Percentiles rank a stretch among this genome's conserved stretches.
Conservation (phyloP, 2,329 filamentous ascomycete genomes). For the Penicillium sp. region DNA sequence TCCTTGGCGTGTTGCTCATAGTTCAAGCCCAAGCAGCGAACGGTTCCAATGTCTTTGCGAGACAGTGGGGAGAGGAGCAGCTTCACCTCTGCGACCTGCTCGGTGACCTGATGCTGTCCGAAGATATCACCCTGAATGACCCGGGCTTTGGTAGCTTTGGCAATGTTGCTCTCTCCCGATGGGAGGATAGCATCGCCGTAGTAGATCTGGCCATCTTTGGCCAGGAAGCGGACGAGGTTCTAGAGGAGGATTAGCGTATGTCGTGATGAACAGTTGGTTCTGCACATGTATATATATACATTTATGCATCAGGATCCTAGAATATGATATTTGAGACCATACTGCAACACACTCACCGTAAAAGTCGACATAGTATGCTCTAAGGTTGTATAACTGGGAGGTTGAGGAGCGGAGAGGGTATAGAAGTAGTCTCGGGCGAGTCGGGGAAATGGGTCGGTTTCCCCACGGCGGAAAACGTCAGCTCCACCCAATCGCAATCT, state of each 20-base stretch:
- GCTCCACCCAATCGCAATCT: conserved; percentile 12
- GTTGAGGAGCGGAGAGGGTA: conserved; percentile 1
- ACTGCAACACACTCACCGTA: conserved; percentile 7
- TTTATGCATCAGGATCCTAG: too few species aligned
- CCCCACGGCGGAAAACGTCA: conserved; percentile 24
- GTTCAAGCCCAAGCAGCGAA: conserved; percentile 71
- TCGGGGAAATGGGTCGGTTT: neutral
- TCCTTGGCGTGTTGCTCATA: conserved; percentile 73
- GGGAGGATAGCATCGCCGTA: conserved; percentile 76
- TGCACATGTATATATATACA: too few species aligned
- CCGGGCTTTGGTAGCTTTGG: conserved; percentile 61
- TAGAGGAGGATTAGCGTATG: conserved; percentile 35
- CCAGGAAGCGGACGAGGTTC: conserved; percentile 73
- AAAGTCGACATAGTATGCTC: conserved; percentile 17
- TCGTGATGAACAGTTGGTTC: too few species aligned
- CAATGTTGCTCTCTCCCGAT: conserved; percentile 60
- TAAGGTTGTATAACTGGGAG: too few species aligned
- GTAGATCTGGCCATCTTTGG: conserved; percentile 68
- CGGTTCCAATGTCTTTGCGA: conserved; percentile 63
- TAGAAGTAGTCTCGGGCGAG: neutral
- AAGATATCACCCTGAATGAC: conserved; percentile 69
- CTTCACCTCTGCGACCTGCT: conserved; percentile 57
- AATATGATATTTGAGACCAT: too few species aligned
- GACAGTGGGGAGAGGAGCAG: conserved; percentile 65
- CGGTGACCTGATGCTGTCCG: conserved; percentile 64